These are phyloP conservation scores for Cordyceps tenuipes DNA, from an alignment of 2,329 filamentous ascomycete genomes.

Conservation along the genomic window DNA sequence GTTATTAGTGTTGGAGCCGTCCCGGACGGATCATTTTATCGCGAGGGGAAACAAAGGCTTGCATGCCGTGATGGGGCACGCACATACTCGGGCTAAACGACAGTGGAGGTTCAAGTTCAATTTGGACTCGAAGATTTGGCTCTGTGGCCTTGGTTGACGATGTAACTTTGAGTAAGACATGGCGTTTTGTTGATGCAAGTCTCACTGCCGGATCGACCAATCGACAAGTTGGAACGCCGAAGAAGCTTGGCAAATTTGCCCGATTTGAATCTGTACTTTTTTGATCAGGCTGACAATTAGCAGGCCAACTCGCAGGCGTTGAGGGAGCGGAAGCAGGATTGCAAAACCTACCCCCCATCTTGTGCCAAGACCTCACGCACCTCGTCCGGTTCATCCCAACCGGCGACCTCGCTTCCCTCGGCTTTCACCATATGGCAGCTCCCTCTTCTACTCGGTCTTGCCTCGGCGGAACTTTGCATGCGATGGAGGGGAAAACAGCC, in stretches of 20 bases:
- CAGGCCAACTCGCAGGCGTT: too few species aligned
- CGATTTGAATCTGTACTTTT: not conserved
- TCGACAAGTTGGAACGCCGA: not conserved
- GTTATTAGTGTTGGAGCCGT: not conserved
- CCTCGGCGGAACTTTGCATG: not conserved
- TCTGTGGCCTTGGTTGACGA: too few species aligned
- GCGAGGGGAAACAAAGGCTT: not conserved
- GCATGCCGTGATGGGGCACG: too few species aligned
- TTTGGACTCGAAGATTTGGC: not conserved
- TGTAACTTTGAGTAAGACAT: not conserved
- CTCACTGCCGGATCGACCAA: not conserved
- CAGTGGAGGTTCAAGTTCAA: not conserved
- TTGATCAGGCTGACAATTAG: not conserved
- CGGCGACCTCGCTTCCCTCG: not conserved
- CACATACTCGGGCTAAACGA: not conserved
- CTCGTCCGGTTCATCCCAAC: too few species aligned
- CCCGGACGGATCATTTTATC: not conserved
- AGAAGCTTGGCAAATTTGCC: not conserved
- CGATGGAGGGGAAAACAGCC: not conserved
- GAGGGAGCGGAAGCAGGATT: too few species aligned
- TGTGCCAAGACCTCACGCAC: too few species aligned
- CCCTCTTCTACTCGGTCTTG: not conserved
- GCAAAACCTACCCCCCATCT: too few species aligned
- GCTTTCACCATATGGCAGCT: too few species aligned
- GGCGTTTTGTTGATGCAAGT: not conserved